Base-by-base conservation (phyloP, 2,329 filamentous ascomycete species). In the Trichophyton mentagrophytes region DNA sequence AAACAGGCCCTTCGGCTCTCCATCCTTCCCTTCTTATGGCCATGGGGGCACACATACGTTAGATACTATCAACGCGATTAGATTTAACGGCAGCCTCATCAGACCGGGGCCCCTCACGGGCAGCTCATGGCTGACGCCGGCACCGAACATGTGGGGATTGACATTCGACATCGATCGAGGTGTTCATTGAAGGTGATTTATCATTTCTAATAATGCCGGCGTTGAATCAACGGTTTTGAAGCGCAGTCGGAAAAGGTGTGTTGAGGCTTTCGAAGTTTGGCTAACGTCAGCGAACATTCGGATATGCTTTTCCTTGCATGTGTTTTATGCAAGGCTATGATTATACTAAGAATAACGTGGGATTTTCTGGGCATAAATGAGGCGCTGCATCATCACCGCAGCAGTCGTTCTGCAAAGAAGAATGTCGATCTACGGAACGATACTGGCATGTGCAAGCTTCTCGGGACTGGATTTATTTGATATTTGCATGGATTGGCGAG, bases 31-130 rank as follows among this genome's bases (percentile, higher is more conserved):
- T 38, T 17, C 11, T 40, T 6, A 6, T 20, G 2, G 17, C n/a
- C n/a, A n/a, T 11, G 20, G 25, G 38, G 33, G 15, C 51, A 33
- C 25, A 65, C 78, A 66, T 73, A 82, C 80, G 68, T 80, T 75
- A 51, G 78, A 76, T 58, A 85, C 73, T 61, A 85, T 83, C 61
- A 78, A 72, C 36, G 79, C 80, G 62, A 85, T 77, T 47, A 85
- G 71, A 65, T 84, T 82, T 66, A 85, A 70, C 11, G 83, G 83
- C 7, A 85, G 74, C 22, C 68, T 66, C 67, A 74, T 67, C 62
- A 76, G 61, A 55, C 70, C 70, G 3, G 67, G 64, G 38, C 59
- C 68, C 25, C 57, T 57, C n/a, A 49, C 44, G 11, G 60, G 55
- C 20, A 40, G 30, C 2, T 64, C 60, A 42, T 49, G 47, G 46